phyloP scores from a whole-genome alignment of 2,329 filamentous ascomycete genomes.

The Fusarium piperis region DNA sequence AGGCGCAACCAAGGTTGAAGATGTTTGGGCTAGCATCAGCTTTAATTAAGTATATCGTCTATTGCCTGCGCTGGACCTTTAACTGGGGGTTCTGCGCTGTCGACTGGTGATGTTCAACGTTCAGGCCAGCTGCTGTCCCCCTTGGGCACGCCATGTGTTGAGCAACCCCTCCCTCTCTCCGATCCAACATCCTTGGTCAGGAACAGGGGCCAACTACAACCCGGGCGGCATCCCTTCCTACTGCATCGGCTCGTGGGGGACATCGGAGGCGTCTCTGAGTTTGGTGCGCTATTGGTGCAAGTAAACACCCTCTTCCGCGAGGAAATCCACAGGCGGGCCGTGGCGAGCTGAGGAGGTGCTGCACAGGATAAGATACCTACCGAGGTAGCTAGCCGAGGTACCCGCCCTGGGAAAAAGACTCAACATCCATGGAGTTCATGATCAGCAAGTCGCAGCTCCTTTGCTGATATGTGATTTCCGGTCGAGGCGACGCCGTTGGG shows the following conservation, averaged over 20 bases:
- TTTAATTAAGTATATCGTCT: not conserved
- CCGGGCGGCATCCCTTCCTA: not conserved
- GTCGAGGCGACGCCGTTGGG: not conserved
- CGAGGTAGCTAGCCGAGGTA: not conserved
- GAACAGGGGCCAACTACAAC: constrained; percentile 25
- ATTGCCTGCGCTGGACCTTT: not conserved
- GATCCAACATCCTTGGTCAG: constrained; percentile 8
- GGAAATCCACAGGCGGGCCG: constrained; percentile 28
- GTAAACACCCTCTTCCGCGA: not conserved
- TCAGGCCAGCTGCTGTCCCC: not conserved
- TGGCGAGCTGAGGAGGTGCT: constrained; percentile 25
- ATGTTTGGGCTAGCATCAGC: not conserved
- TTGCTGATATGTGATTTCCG: not conserved
- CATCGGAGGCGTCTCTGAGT: constrained; percentile 20
- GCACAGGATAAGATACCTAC: not conserved
- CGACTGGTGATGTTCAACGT: not conserved
- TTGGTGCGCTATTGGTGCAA: constrained; percentile 19
- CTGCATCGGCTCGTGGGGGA: constrained; percentile 16
- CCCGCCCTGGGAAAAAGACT: not conserved
- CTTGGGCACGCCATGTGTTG: not conserved
- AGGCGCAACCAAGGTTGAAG: not conserved
- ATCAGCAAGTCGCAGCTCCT: not conserved
- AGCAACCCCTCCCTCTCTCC: not conserved
- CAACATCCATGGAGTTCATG: not conserved
- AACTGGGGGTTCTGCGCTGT: not conserved